Percentiles rank a stretch among this genome's conserved stretches.
Conservation (phyloP, 2,329 filamentous ascomycete species). For the Aspergillus neoniger region DNA sequence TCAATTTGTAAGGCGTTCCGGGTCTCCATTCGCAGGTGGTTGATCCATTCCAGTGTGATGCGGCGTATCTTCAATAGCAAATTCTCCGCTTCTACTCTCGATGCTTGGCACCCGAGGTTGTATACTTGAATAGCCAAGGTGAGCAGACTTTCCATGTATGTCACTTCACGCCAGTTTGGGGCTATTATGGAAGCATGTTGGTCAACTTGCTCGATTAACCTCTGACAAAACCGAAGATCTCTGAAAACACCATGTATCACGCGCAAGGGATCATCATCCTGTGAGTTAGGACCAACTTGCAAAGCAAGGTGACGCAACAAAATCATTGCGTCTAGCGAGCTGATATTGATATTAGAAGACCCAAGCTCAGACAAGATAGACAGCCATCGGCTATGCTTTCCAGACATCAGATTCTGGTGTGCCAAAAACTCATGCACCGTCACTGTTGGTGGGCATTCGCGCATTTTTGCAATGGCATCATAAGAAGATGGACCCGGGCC, state of each 20-base stretch:
- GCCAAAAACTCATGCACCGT: slow-evolving; percentile 53
- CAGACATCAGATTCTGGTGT: slow-evolving; percentile 48
- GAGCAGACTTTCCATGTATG: slow-evolving; percentile 61
- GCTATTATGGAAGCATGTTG: slow-evolving; percentile 50
- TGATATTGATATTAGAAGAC: slow-evolving; percentile 62
- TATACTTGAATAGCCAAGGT: slow-evolving; percentile 50
- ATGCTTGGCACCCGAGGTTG: slow-evolving; percentile 28
- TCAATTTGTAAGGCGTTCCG: slow-evolving; percentile 41
- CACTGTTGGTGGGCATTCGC: slow-evolving; percentile 50
- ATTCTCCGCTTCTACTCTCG: slow-evolving; percentile 10
- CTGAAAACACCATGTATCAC: slow-evolving; percentile 53
- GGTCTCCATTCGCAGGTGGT: slow-evolving; percentile 50
- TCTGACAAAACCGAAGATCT: slow-evolving; percentile 53
- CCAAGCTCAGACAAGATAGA: slow-evolving; percentile 54
- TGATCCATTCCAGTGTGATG: slow-evolving; percentile 55
- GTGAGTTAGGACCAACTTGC: slow-evolving; percentile 56
- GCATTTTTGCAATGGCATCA: slow-evolving; percentile 48
- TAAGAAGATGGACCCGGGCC: slow-evolving; percentile 53
- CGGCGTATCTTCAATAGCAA: slow-evolving; percentile 48
- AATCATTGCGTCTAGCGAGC: slow-evolving; percentile 51
- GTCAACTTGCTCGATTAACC: slow-evolving; percentile 52
- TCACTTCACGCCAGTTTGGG: slow-evolving; percentile 60
- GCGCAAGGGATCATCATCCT: slow-evolving; percentile 43
- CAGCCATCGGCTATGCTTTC: slow-evolving; percentile 50
- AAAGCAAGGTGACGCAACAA: slow-evolving; percentile 56